Conservation (phyloP, 2,329 filamentous ascomycete genomes). For the Penicillium griseofulvum region DNA sequence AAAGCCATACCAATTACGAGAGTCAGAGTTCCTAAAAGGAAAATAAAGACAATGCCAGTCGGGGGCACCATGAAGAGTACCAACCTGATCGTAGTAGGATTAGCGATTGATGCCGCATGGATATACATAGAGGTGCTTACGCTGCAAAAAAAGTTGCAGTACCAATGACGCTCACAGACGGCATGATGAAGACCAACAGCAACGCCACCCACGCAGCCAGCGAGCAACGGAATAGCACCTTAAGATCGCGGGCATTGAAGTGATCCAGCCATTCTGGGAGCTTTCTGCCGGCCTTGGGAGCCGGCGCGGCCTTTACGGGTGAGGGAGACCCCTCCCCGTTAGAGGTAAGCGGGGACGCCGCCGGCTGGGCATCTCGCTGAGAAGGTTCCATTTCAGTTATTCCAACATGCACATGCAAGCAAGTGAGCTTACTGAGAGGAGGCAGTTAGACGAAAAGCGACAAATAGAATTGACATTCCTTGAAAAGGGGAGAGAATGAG, state of each 20-base stretch:
- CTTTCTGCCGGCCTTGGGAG: constrained; percentile 12
- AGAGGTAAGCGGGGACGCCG: constrained; percentile 3
- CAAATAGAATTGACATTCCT: constrained; percentile 1
- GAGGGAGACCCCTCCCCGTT: constrained; percentile 7
- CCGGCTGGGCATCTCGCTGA: constrained; percentile 7
- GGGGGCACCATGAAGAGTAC: constrained; percentile 50
- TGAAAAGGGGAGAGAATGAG: neutral
- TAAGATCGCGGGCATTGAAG: constrained; percentile 50
- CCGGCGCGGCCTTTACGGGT: constrained; percentile 4
- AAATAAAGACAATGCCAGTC: constrained; percentile 47
- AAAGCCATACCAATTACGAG: constrained; percentile 49
- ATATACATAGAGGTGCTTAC: constrained; percentile 12
- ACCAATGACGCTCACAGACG: constrained; percentile 43
- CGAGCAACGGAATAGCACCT: constrained; percentile 49
- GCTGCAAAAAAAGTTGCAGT: constrained; percentile 48
- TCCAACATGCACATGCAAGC: neutral
- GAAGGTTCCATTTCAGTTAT: constrained; percentile 5
- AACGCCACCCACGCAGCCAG: constrained; percentile 48
- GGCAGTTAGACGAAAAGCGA: neutral
- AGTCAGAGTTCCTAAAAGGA: constrained; percentile 44
- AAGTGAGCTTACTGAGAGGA: neutral
- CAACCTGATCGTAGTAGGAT: constrained; percentile 19
- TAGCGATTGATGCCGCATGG: constrained; percentile 10
- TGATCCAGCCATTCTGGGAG: constrained; percentile 40
- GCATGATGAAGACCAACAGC: constrained; percentile 50